These are phyloP conservation scores for Psilocybe cubensis DNA, from an alignment of 768 basidiomycete species.

Conservation along the genomic window DNA sequence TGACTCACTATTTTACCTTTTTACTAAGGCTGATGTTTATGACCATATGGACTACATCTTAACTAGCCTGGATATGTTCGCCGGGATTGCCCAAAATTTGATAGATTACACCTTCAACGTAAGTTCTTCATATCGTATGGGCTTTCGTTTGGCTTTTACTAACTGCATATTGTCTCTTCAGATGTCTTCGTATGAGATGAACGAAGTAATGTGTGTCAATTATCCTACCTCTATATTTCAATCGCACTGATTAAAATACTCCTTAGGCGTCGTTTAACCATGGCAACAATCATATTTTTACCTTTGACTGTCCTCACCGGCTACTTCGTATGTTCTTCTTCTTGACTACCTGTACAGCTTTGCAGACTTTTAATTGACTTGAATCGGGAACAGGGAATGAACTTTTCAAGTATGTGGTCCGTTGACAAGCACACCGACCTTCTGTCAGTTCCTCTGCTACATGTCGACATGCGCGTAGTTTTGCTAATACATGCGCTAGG, in stretches of 20 bases:
- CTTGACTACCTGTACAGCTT: too few relatives aligned
- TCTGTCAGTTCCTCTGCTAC: conserved; percentile 37
- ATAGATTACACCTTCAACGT: conserved; percentile 80
- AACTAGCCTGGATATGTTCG: conserved; percentile 73
- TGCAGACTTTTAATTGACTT: too few relatives aligned
- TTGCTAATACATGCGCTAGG: conserved; percentile 30
- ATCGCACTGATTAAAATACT: neutral
- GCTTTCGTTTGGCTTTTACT: neutral
- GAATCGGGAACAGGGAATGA: conserved; percentile 68
- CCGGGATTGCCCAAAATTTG: conserved; percentile 69
- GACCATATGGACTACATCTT: conserved; percentile 81
- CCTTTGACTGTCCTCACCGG: conserved; percentile 73
- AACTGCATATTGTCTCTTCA: conserved; percentile 25
- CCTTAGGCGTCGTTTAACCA: conserved; percentile 62
- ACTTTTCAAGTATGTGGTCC: conserved; percentile 58
- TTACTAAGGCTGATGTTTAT: conserved; percentile 65
- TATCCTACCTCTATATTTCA: neutral
- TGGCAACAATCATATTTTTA: conserved; percentile 72
- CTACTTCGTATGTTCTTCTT: conserved; percentile 52
- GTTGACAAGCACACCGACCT: conserved; percentile 49
- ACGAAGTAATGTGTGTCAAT: conserved; percentile 64
- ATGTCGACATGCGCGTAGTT: neutral
- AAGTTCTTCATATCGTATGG: conserved; percentile 19
- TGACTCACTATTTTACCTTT: neutral
- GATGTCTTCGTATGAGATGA: conserved; percentile 79